A percentile compares a stretch with the other conserved stretches of the same genome.
Conservation (phyloP, 495 filamentous ascomycete species). For the Penicillium simplicissimum region DNA sequence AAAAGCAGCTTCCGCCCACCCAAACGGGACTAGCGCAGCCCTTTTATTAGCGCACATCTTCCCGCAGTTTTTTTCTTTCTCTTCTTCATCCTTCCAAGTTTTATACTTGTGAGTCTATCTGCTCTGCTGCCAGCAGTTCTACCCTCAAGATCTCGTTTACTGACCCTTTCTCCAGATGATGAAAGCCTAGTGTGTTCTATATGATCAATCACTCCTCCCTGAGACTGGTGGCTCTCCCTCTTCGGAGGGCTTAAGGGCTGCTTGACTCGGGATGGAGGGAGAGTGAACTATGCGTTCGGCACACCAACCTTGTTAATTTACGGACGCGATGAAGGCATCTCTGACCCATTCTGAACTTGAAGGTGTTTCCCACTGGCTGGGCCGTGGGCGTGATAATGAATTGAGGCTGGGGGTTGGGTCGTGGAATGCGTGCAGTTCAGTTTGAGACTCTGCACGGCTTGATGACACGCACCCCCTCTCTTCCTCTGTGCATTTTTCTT, state of each 20-base stretch:
- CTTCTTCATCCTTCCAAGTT: slow-evolving; percentile 96
- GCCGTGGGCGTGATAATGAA: slow-evolving; percentile 8
- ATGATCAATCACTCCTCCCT: slow-evolving; percentile 74
- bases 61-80: slow-evolving; percentile 49
- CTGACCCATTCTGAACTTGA: slow-evolving; percentile 64
- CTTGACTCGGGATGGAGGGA: slow-evolving; percentile 63
- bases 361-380: slow-evolving; percentile 36
- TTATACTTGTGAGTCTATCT: slow-evolving; percentile 76
- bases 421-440: slow-evolving; percentile 9
- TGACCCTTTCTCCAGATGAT: slow-evolving; percentile 77
- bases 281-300: slow-evolving; percentile 98
- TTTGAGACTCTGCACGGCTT: no score
- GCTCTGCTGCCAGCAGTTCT: background rate
- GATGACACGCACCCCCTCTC: slow-evolving; percentile 19
- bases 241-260: slow-evolving; percentile 88
- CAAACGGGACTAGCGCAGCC: slow-evolving; percentile 31
- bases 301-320: slow-evolving; percentile 93
- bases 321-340: slow-evolving; percentile 99
- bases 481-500: background rate
- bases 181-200: slow-evolving; percentile 96
- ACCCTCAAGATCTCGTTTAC: slow-evolving; percentile 22
- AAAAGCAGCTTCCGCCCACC: slow-evolving; percentile 29
- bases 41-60: slow-evolving; percentile 25
- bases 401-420: slow-evolving; percentile 6
- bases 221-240: slow-evolving; percentile 79